These are phyloP conservation scores for Domatiomyces globalis DNA, from an alignment of 2,329 filamentous ascomycete species.

Conservation along the genomic window DNA sequence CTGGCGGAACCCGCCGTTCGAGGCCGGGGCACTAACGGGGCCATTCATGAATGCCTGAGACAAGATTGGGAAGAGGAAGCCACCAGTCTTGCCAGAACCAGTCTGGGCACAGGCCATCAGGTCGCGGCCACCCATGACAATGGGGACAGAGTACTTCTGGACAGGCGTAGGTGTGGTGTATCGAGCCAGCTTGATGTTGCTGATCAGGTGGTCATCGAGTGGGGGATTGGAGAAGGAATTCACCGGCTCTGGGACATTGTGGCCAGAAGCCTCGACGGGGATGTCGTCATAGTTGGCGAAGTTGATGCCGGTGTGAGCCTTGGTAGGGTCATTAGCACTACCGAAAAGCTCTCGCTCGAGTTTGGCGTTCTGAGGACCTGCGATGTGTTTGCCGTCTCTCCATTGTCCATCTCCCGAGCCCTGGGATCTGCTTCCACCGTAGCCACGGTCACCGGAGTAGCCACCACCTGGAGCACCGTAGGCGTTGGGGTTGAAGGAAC, in stretches of 20 bases:
- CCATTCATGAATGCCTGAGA: conserved; percentile 93
- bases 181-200: conserved; percentile 83
- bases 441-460: conserved; percentile 38
- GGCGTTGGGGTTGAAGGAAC: conserved; percentile 45
- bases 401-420: conserved; percentile 93
- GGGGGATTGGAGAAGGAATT: conserved; percentile 85
- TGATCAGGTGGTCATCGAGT: conserved; percentile 81
- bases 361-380: conserved; percentile 75
- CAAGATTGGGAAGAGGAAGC: conserved; percentile 97
- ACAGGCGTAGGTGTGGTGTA: conserved; percentile 96
- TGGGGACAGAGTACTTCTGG: conserved; percentile 98
- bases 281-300: conserved; percentile 99
- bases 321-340: conserved; percentile 74
- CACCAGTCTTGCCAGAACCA: conserved; percentile 98
- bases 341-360: conserved; percentile 94
- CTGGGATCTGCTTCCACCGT: conserved; percentile 44
- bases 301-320: conserved; percentile 98
- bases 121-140: conserved; percentile 94
- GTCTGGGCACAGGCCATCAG: conserved; percentile 99
- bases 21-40: conserved; percentile 55
- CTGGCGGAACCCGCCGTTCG: conserved; percentile 68
- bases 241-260: conserved; percentile 83
- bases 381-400: conserved; percentile 91
- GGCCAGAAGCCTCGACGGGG: conserved; percentile 89
- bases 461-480: conserved; percentile 44